Conservation (phyloP, 345 rosid genomes). For the Eucalyptus cloeziana region DNA sequence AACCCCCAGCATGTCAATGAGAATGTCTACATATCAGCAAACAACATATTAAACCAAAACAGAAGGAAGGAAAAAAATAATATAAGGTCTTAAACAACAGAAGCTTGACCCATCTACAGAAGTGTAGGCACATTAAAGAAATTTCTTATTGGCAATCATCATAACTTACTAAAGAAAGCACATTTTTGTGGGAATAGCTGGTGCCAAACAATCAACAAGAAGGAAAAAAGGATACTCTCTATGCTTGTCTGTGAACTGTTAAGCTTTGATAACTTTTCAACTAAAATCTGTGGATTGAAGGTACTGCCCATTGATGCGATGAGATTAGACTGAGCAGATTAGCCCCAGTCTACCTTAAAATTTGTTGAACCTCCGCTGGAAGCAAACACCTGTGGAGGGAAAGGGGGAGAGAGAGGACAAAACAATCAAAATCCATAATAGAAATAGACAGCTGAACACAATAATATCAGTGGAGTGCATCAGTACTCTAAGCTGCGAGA, state of each 20-base stretch:
- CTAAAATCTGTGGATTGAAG: constrained; percentile 81
- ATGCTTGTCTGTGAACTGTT: constrained; percentile 91
- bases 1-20: not conserved
- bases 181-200: not conserved
- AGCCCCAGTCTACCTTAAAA: not conserved
- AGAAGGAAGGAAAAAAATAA: not conserved
- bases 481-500: not conserved
- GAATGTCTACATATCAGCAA: not conserved
- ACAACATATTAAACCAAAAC: not conserved
- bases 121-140: not conserved
- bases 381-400: not conserved
- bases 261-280: constrained; percentile 90
- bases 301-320: constrained; percentile 64
- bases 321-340: not conserved
- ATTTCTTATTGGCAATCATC: not conserved
- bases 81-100: not conserved
- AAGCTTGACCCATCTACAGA: not conserved
- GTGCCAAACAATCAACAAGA: not conserved
- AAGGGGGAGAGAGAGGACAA: not conserved
- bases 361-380: not conserved
- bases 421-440: not conserved
- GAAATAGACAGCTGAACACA: not conserved
- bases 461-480: not conserved
- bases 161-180: not conserved
- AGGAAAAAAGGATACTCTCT: constrained; percentile 80